Percentiles rank a stretch among this genome's conserved stretches.
phyloP scores from a whole-genome alignment of 106 monocot species.

The Triglochin maritima region DNA sequence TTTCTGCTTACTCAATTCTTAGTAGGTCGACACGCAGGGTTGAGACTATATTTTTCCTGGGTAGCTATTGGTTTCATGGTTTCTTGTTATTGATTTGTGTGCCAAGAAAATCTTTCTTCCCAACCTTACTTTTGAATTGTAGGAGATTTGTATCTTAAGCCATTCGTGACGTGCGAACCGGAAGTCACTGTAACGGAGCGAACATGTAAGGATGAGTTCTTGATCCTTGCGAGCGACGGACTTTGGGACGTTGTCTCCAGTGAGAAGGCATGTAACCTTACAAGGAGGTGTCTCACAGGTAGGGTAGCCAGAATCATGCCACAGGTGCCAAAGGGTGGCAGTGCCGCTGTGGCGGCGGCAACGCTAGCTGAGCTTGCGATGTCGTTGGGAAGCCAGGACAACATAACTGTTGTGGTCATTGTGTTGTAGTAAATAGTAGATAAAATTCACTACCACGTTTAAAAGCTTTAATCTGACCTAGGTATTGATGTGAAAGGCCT shows the following conservation, averaged over 20 bases:
- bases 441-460: neutral
- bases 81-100: no score
- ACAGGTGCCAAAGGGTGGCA: constrained; percentile 3
- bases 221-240: constrained; percentile 55
- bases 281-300: constrained; percentile 24
- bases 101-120: no score
- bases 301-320: neutral
- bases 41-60: no score
- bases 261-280: constrained; percentile 35
- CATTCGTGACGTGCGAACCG: constrained; percentile 51
- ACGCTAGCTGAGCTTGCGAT: constrained; percentile 39
- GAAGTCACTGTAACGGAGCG: constrained; percentile 37
- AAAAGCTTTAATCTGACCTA: no score
- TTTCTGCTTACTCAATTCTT: no score
- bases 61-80: no score
- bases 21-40: no score
- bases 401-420: constrained; percentile 43
- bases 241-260: constrained; percentile 57
- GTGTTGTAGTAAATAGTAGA: constrained; percentile 14
- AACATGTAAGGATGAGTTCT: constrained; percentile 44
- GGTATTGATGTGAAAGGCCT: no score
- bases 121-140: neutral
- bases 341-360: constrained; percentile 18
- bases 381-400: constrained; percentile 45
- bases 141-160: constrained; percentile 54